Evolutionary conservation across 208 protist species (phyloP).

Genomic region (Trichomonas vaginalis): DNA sequence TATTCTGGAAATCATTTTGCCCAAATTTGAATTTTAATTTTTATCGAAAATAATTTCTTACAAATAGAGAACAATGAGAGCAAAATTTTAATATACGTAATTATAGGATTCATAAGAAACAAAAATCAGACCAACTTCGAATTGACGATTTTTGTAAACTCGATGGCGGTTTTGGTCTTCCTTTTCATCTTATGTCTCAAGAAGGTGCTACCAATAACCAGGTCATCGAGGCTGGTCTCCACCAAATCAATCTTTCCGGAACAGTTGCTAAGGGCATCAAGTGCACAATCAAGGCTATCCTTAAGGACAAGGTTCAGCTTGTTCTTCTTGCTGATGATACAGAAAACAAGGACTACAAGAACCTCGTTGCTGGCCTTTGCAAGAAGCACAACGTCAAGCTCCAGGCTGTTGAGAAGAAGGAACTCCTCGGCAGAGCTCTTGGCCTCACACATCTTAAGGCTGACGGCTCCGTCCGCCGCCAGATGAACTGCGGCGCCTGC

Average conservation of each 20-base stretch:
- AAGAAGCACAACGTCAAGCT: constrained; percentile 8
- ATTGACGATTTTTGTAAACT: not conserved
- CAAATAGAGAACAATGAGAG: no score
- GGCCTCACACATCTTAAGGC: not conserved
- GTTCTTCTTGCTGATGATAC: not conserved
- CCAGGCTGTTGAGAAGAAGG: not conserved
- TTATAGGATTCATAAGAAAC: no score
- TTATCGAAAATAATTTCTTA: no score
- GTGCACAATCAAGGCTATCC: not conserved
- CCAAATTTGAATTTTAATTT: no score
- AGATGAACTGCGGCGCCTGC: not conserved
- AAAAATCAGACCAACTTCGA: no score
- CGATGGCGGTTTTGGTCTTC: not conserved
- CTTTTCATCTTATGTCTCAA: not conserved
- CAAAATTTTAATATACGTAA: no score
- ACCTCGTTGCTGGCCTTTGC: not conserved
- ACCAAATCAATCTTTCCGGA: not conserved
- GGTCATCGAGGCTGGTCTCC: not conserved
- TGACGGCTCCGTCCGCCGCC: not conserved
- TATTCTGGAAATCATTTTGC: no score
- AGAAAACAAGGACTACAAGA: not conserved
- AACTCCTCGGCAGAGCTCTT: not conserved
- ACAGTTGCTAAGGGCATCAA: not conserved
- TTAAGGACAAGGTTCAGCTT: not conserved
- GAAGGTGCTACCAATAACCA: not conserved